Conservation (phyloP, 1,284 basidiomycete genomes). For the Takashimella tepidaria region DNA sequence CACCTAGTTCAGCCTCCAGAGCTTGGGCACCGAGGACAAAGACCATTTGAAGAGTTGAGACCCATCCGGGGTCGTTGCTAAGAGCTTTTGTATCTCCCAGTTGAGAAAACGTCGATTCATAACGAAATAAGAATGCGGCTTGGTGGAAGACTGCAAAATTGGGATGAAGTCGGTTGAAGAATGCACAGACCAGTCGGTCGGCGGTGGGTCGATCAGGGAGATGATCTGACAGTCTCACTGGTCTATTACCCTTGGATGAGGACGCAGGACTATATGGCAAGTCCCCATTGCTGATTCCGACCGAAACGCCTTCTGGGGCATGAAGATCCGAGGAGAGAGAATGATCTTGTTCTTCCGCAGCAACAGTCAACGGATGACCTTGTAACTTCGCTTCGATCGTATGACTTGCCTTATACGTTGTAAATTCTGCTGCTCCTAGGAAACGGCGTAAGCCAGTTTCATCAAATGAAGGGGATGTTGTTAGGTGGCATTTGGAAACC, state of each 20-base stretch:
- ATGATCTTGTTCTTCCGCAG: constrained; percentile 3
- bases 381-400: constrained; percentile 14
- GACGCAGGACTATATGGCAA: neutral
- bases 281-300: neutral
- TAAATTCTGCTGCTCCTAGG: constrained; percentile 18
- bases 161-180: constrained; percentile 18
- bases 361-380: constrained; percentile 15
- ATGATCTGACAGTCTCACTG: neutral
- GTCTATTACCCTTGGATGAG: neutral
- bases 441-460: constrained; percentile 13
- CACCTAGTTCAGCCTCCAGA: constrained; percentile 6
- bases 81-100: neutral
- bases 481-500: constrained; percentile 12
- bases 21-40: constrained; percentile 15
- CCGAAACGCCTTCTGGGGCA: neutral
- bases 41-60: constrained; percentile 14
- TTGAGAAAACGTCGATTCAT: constrained; percentile 2
- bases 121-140: constrained; percentile 10
- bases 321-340: no score
- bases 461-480: constrained; percentile 11
- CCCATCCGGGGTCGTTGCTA: constrained; percentile 7
- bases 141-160: constrained; percentile 17
- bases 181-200: constrained; percentile 10
- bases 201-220: constrained; percentile 5
- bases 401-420: constrained; percentile 15